Evolutionary conservation across 352 stramenopile species (phyloP), one percentile per base, ranked within the genome.

Genomic region (Phytophthora brassicae): DNA sequence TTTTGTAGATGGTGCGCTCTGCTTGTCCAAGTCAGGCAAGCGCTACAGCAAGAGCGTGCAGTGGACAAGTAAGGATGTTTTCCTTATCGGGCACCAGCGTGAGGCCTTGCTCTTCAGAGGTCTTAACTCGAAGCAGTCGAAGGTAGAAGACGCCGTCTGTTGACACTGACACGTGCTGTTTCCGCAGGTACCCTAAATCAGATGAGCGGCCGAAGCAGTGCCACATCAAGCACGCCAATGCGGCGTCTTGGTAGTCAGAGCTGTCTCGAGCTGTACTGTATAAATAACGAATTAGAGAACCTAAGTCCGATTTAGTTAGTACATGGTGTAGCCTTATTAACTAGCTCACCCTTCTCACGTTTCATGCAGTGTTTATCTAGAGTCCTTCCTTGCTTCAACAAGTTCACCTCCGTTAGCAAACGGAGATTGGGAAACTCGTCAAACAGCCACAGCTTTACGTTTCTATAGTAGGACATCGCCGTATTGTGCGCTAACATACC

Each of bases 251-350:
- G 51, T 75, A 77, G 54, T 79, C 71, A 0, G 22, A 19, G 2
- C 24, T 23, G 7, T 22, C 14, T 1, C 29, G 52, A 23, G 39
- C 39, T 5, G 19, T 60, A 23, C 19, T 51, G 19, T 60, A 60
- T 9, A 51, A 39, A 48, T 60, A 45, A 3, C 29, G 39, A 23
- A 63, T 60, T 36, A 71, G 33, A 16, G 28, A 38, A 24, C 46
- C 8, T 33, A 71, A 38, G 46, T 73, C 48, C 4, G 56, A 33
- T 28, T 79, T n/a, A n/a, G n/a, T 33, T 78, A 4, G 53, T 70
- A 56, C 68, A 84, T n/a, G 42, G 61, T 12, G 11, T 51, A 13
- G 65, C 61, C 54, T 81, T 72, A 17, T 77, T 78, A 8, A 76
- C 41, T 8, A 75, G 49, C 4, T 50, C 62, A 4, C 50, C 56